phyloP scores from a whole-genome alignment of 352 stramenopile genomes.

The Pythium vanterpoolii region DNA sequence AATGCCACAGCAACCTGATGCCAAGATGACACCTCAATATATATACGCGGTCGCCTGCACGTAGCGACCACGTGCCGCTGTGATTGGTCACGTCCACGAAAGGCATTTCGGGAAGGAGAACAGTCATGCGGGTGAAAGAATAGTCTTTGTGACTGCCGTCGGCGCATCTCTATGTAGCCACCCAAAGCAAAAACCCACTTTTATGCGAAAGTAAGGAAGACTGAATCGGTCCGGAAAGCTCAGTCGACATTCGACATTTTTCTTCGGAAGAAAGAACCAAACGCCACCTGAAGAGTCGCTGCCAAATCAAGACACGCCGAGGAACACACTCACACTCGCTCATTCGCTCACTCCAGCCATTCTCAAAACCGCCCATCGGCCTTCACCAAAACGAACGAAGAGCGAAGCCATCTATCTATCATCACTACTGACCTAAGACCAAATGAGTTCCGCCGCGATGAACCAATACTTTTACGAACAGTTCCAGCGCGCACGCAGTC shows the following conservation, averaged over 20 bases:
- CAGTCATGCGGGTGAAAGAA: neutral
- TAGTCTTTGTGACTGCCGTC: too few relatives aligned
- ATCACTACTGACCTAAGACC: neutral
- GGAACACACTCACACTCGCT: neutral
- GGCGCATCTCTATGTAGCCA: constrained; percentile 22
- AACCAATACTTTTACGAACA: constrained; percentile 28
- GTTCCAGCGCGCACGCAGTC: constrained; percentile 22
- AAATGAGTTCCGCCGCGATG: constrained; percentile 25
- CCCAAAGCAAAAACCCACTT: neutral
- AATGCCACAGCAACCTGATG: too few relatives aligned
- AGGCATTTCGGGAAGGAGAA: too few relatives aligned
- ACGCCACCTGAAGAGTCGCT: neutral
- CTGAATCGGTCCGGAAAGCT: neutral
- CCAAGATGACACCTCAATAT: neutral
- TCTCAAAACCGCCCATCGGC: neutral
- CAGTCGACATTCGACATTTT: constrained; percentile 16
- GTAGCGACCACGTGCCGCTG: neutral
- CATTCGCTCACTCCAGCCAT: too few relatives aligned
- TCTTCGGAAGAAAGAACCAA: constrained; percentile 5
- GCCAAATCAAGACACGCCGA: constrained; percentile 8
- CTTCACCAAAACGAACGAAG: neutral
- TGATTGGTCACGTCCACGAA: too few relatives aligned
- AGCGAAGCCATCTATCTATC: constrained; percentile 1
- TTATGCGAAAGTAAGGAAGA: neutral
- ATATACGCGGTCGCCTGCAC: neutral